Conservation (phyloP, 2,329 filamentous ascomycete species). For the Curvularia eragrostidis region DNA sequence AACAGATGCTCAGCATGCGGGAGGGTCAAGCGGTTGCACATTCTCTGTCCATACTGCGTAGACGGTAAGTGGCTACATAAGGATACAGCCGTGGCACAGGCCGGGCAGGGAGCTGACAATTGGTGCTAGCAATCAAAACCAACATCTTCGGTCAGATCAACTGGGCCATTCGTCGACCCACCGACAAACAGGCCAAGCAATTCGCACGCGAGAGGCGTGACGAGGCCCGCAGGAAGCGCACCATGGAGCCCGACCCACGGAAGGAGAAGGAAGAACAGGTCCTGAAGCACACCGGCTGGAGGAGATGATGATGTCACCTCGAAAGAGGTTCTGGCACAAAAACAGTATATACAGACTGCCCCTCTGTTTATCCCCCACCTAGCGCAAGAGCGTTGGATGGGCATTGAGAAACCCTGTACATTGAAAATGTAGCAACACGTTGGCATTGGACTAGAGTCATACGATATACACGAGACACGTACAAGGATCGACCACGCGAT, state of each 20-base stretch:
- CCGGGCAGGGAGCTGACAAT: constrained; percentile 10
- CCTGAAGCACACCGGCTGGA: constrained; percentile 41
- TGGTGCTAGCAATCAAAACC: constrained; percentile 41
- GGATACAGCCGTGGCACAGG: fast-evolving
- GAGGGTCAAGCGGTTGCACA: constrained; percentile 83
- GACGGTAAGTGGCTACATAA: constrained; percentile 66
- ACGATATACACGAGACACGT: not conserved
- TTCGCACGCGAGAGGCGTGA: constrained; percentile 30
- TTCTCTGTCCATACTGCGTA: constrained; percentile 87
- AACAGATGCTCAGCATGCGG: constrained; percentile 93
- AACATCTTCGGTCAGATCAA: constrained; percentile 42
- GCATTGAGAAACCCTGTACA: constrained; percentile 14
- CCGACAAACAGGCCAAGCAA: constrained; percentile 42
- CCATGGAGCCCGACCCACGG: constrained; percentile 30
- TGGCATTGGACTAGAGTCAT: constrained; percentile 7
- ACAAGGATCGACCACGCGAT: not conserved
- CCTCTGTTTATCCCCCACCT: not conserved
- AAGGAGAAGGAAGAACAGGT: constrained; percentile 38
- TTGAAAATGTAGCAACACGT: constrained; percentile 22
- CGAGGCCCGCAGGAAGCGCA: constrained; percentile 22
- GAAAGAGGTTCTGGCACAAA: not conserved
- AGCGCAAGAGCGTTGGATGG: not conserved
- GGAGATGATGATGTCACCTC: constrained; percentile 19
- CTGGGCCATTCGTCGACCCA: constrained; percentile 36
- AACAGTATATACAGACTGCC: not conserved